Conservation (phyloP, 116 monocot genomes). For the Papilionanthe hybrid region DNA sequence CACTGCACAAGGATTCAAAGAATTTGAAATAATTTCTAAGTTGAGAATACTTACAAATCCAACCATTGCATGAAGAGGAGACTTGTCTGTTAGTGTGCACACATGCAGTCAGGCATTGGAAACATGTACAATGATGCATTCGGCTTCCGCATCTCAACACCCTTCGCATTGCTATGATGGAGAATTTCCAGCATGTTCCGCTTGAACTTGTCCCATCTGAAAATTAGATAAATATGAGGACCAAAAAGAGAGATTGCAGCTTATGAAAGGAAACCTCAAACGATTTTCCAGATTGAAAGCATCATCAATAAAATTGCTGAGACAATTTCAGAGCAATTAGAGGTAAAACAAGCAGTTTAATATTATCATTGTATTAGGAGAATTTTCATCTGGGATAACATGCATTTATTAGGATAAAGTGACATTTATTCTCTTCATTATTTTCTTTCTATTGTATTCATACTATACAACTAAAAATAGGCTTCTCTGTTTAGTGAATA, state of each 20-base stretch:
- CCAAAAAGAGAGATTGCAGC: background rate
- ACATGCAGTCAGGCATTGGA: slow-evolving; percentile 98
- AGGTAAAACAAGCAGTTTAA: no score
- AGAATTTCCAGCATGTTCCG: slow-evolving; percentile 78
- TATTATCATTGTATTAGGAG: no score
- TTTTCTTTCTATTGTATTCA: no score
- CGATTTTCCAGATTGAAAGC: background rate
- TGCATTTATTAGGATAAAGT: no score
- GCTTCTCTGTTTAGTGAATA: no score
- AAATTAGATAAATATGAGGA: background rate
- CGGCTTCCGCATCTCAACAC: slow-evolving; percentile 51
- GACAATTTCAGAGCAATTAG: no score
- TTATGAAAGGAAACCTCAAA: background rate
- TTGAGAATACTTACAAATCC: slow-evolving; percentile 4
- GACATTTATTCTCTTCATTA: no score
- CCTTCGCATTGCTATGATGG: slow-evolving; percentile 75
- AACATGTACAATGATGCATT: slow-evolving; percentile 69
- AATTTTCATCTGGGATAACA: no score
- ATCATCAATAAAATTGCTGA: background rate
- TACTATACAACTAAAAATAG: no score
- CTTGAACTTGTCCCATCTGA: slow-evolving; percentile 93
- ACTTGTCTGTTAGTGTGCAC: slow-evolving; percentile 33
- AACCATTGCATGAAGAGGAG: background rate
- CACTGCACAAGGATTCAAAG: background rate
- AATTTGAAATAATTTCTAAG: background rate